Conservation (phyloP, 176 grass and related monocot genomes). For the Elaeis guineensis region DNA sequence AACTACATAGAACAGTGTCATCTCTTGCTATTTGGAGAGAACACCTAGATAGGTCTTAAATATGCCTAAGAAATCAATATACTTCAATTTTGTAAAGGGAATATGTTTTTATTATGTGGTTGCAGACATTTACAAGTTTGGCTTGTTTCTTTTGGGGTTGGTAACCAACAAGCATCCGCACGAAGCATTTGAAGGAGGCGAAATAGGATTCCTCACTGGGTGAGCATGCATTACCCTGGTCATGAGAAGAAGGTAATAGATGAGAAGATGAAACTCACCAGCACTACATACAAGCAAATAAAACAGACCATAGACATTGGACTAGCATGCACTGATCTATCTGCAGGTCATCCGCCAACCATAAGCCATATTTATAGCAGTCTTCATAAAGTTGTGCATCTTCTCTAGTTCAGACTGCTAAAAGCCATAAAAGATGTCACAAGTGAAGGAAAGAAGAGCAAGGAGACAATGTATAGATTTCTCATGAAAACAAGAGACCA, state of each 20-base stretch:
- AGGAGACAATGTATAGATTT: no score
- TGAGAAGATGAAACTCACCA: constrained; percentile 8
- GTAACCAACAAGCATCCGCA: constrained; percentile 4
- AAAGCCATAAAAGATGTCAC: background rate
- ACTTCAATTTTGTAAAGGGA: no score
- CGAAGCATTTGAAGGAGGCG: background rate
- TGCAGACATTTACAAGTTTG: constrained; percentile 1
- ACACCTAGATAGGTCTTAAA: no score
- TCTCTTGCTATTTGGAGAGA: no score
- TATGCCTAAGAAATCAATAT: no score
- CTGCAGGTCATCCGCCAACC: background rate
- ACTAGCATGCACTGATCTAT: background rate
- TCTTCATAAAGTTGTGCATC: background rate
- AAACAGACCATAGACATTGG: background rate
- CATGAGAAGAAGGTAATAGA: constrained; percentile 8
- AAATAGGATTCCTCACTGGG: constrained; percentile 11
- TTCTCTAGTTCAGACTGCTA: background rate
- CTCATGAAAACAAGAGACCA: no score
- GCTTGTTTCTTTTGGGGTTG: constrained; percentile 7
- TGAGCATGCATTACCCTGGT: background rate
- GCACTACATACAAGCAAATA: background rate
- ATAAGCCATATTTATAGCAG: background rate
- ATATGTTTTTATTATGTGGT: background rate
- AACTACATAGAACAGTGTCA: no score
- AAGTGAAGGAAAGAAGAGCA: no score